Evolutionary conservation across 2,329 filamentous ascomycete genomes (phyloP), one percentile per base, ranked within the genome.

Genomic region (Talaromyces sp.): DNA sequence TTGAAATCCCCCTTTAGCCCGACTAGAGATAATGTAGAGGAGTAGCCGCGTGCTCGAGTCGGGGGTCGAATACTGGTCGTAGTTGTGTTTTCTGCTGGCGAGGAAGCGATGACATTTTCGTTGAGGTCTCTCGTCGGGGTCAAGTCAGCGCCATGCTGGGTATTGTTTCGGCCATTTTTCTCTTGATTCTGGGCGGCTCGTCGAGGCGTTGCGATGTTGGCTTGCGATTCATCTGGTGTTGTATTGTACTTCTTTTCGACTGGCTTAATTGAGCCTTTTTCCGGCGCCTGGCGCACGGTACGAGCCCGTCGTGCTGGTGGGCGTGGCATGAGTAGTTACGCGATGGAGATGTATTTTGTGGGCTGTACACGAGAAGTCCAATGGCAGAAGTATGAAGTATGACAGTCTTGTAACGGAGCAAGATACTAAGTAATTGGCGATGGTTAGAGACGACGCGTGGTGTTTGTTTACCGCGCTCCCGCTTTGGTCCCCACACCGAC

Each of bases 41-140:
- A 78, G 63, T 78, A 78, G 33, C 77, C 77, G 22, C 77, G 75
- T 50, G 76, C 72, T 67, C 76, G 71, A 4, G 75, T 77, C 19
- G 72, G 72, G 27, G 74, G 76, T 48, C 75, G 72, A 65, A 75
- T 77, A 3, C 72, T 73, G 27, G 75, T 76, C 27, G 75, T 77
- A 27, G 68, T 74, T 22, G 68, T 67, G 50, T 68, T 72, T 63
- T 76, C 74, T 14, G 71, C 73, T 6, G 76, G 76, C 3, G 76
- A 77, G 6, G 76, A 77, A 41, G 72, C 73, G 39, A 78, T 73
- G 35, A 74, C 74, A 52, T 74, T 68, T 48, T 77, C 75, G 59
- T 76, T 67, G n/a, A 66, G 63, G 63, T 71, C 76, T 39, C 45
- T 47, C 33, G 73, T 66, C 24, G 76, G 76, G 19, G 76, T 78